Percentiles rank a stretch among this genome's conserved stretches.
phyloP scores from a whole-genome alignment of 306 rosid species.

The Crataegus laevigata region DNA sequence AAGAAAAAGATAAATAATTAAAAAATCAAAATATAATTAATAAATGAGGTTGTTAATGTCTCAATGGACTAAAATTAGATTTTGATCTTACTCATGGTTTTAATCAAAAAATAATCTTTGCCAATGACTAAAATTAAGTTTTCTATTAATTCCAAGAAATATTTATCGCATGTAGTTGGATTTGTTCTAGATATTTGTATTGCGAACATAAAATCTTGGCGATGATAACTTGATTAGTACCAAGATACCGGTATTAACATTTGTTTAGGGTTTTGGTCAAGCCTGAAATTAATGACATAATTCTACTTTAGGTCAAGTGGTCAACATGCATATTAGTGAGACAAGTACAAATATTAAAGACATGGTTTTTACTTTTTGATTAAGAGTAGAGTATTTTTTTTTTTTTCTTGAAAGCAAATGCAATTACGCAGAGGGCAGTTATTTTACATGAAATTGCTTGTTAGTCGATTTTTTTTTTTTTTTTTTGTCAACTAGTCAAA shows the following conservation, averaged over 20 bases:
- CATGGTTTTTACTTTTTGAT: background rate
- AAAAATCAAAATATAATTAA: too few species aligned
- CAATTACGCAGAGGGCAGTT: background rate
- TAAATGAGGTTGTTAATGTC: too few species aligned
- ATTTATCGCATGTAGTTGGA: conserved; percentile 77
- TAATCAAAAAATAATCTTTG: too few species aligned
- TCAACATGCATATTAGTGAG: background rate
- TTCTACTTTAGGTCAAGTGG: background rate
- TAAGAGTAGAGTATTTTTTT: background rate
- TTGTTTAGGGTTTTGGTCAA: background rate
- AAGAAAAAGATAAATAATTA: too few species aligned
- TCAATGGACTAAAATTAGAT: too few species aligned
- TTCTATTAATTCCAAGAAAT: conserved; percentile 43
- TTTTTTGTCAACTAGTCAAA: background rate
- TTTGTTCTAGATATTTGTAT: conserved; percentile 19
- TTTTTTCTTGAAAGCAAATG: background rate
- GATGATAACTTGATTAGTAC: conserved; percentile 33
- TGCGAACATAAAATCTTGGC: conserved; percentile 37
- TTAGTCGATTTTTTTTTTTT: background rate
- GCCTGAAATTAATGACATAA: background rate
- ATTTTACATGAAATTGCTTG: background rate
- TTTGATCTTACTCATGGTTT: too few species aligned
- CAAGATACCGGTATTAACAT: conserved; percentile 17
- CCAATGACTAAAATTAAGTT: too few species aligned
- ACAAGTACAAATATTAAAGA: background rate